phyloP scores from a whole-genome alignment of 2,329 filamentous ascomycete species.

The Furcasterigmium furcatum region DNA sequence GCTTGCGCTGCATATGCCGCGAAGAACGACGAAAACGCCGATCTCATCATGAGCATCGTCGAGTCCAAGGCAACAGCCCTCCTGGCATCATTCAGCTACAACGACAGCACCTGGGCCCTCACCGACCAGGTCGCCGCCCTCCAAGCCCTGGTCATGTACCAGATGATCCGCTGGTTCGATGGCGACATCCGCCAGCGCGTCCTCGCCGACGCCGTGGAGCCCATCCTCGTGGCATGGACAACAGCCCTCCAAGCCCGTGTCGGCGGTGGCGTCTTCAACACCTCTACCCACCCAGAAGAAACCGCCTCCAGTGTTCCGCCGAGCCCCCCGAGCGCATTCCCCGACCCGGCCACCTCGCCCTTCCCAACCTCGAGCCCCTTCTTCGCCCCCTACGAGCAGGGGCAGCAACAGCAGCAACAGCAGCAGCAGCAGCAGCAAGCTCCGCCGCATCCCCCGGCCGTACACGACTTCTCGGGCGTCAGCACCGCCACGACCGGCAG shows the following conservation, averaged over 20 bases:
- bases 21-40: slow-evolving; percentile 19
- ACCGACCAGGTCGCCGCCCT: slow-evolving; percentile 15
- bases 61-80: slow-evolving; percentile 17
- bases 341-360: background rate
- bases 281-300: slow-evolving; percentile 3
- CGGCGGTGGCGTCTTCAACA: slow-evolving; percentile 7
- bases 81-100: slow-evolving; percentile 6
- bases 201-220: slow-evolving; percentile 14
- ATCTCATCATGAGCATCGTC: slow-evolving; percentile 17
- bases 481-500: slow-evolving; percentile 6
- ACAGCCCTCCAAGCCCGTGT: slow-evolving; percentile 11
- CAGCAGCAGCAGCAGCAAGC: background rate
- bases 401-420: slow-evolving; percentile 5
- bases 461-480: slow-evolving; percentile 5
- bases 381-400: background rate
- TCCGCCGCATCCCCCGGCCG: background rate
- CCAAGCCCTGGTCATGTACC: slow-evolving; percentile 18
- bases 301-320: background rate
- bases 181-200: slow-evolving; percentile 16
- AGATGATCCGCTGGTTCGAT: slow-evolving; percentile 18
- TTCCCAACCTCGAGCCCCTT: background rate
- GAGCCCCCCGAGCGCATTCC: background rate
- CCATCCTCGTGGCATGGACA: slow-evolving; percentile 12
- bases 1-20: slow-evolving; percentile 17
- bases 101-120: slow-evolving; percentile 12